Evolutionary conservation across 1,139 yeast genomes (phyloP).

Genomic region (Blastobotrys apis): DNA sequence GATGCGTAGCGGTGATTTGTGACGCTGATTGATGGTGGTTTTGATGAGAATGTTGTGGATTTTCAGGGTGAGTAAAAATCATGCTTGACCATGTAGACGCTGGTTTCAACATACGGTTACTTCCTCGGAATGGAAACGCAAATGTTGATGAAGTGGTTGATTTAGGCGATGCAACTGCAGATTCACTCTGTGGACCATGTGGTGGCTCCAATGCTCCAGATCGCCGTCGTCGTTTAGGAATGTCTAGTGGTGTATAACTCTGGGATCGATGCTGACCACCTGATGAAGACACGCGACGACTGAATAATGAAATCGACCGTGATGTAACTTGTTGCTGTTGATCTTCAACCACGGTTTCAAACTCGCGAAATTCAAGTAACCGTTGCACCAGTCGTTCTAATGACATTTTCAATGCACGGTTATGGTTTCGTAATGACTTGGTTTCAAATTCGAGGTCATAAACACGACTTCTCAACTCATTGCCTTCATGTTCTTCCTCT

Average conservation of each 20-base stretch:
- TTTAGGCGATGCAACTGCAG: conserved; percentile 7
- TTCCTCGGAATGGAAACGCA: conserved; percentile 5
- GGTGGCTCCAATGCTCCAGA: neutral
- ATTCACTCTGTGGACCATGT: conserved; percentile 2
- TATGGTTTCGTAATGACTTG: conserved; percentile 30
- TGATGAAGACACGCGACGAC: conserved; percentile 26
- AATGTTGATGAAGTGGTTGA: conserved; percentile 5
- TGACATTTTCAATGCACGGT: conserved; percentile 30
- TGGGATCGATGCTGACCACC: conserved; percentile 1
- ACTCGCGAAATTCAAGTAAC: conserved; percentile 32
- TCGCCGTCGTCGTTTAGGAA: conserved; percentile 6
- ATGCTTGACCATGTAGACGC: conserved; percentile 18
- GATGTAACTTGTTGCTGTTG: conserved; percentile 16
- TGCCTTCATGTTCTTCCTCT: conserved; percentile 8
- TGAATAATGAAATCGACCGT: conserved; percentile 30
- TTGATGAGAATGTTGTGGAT: neutral
- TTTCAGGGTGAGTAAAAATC: conserved; percentile 11
- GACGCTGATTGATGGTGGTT: neutral
- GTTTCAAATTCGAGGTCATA: conserved; percentile 29
- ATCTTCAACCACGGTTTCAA: conserved; percentile 31
- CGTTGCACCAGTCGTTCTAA: conserved; percentile 35
- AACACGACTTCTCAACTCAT: conserved; percentile 12
- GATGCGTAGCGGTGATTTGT: neutral
- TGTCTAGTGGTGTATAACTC: neutral
- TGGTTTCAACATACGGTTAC: conserved; percentile 14